Percentiles rank a stretch among this genome's conserved stretches.
Conservation (phyloP, 345 rosid species). For the Populus pruinosa region DNA sequence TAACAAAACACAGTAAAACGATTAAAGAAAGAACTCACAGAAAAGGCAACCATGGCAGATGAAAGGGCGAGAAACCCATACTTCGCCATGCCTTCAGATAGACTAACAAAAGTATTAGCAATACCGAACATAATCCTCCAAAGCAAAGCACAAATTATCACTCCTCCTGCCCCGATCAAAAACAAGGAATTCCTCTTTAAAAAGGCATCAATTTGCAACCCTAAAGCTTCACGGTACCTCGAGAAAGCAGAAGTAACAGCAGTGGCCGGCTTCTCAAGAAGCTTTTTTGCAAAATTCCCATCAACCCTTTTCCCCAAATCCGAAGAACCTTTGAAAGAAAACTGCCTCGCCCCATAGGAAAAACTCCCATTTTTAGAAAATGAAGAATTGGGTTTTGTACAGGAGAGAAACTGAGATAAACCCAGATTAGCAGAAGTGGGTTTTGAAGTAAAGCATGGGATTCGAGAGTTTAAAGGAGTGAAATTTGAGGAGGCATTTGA, state of each 20-base stretch:
- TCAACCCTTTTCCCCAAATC: conserved; percentile 30
- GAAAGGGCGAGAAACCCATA: conserved; percentile 93
- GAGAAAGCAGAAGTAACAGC: conserved; percentile 51
- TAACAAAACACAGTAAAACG: background rate
- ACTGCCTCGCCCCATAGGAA: conserved; percentile 30
- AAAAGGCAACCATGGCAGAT: conserved; percentile 75
- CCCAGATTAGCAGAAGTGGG: conserved; percentile 31
- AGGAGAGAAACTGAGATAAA: conserved; percentile 33
- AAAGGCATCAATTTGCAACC: conserved; percentile 78
- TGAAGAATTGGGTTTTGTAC: conserved; percentile 13
- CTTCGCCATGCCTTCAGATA: conserved; percentile 92
- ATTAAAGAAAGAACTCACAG: conserved; percentile 48
- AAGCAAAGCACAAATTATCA: conserved; percentile 53
- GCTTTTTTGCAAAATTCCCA: conserved; percentile 41
- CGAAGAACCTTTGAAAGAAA: conserved; percentile 35
- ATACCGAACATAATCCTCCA: conserved; percentile 93
- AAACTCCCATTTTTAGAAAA: background rate
- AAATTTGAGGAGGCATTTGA: conserved; percentile 16
- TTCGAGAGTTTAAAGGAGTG: conserved; percentile 5
- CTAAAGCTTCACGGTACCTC: conserved; percentile 61
- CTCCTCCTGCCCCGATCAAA: conserved; percentile 65
- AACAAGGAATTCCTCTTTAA: conserved; percentile 62
- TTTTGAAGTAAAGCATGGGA: conserved; percentile 27
- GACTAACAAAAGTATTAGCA: conserved; percentile 74
- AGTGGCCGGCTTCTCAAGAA: conserved; percentile 52